These are phyloP conservation scores for Bathelium albidoporum DNA, from an alignment of 495 filamentous ascomycete genomes.

Conservation along the genomic window DNA sequence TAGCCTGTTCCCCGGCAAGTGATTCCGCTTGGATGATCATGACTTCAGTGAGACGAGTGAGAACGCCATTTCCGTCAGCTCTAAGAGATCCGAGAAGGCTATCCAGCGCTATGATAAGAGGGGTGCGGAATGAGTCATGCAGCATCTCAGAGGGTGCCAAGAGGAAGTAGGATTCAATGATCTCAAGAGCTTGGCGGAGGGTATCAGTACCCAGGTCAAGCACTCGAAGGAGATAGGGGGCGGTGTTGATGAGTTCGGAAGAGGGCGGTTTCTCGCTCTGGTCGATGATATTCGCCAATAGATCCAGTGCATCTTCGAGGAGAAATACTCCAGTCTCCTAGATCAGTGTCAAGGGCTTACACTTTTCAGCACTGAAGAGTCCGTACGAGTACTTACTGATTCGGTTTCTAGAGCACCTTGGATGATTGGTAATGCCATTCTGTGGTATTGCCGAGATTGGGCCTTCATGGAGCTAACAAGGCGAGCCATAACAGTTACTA, in stretches of 20 bases:
- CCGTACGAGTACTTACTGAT: constrained; percentile 38
- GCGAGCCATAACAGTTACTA: constrained; percentile 70
- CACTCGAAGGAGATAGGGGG: constrained; percentile 57
- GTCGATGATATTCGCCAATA: constrained; percentile 68
- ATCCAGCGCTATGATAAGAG: constrained; percentile 48
- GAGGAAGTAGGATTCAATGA: constrained; percentile 68
- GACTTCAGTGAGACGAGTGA: constrained; percentile 58
- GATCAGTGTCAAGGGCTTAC: constrained; percentile 8
- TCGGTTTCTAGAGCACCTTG: constrained; percentile 63
- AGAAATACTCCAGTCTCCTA: constrained; percentile 70
- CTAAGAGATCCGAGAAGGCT: constrained; percentile 49
- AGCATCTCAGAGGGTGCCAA: constrained; percentile 70
- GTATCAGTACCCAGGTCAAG: constrained; percentile 61
- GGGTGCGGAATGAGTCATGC: constrained; percentile 46
- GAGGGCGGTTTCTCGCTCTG: constrained; percentile 59
- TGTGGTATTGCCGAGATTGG: constrained; percentile 60
- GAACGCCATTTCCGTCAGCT: constrained; percentile 53
- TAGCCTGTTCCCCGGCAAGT: constrained; percentile 55
- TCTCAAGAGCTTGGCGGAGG: constrained; percentile 57
- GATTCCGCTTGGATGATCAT: constrained; percentile 59
- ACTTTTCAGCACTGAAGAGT: background rate
- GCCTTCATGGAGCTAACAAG: constrained; percentile 69
- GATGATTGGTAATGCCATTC: constrained; percentile 67
- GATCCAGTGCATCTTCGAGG: constrained; percentile 80
- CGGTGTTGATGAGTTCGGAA: constrained; percentile 55